Conservation (phyloP, 1,139 yeast genomes). For the Pichia sp. region DNA sequence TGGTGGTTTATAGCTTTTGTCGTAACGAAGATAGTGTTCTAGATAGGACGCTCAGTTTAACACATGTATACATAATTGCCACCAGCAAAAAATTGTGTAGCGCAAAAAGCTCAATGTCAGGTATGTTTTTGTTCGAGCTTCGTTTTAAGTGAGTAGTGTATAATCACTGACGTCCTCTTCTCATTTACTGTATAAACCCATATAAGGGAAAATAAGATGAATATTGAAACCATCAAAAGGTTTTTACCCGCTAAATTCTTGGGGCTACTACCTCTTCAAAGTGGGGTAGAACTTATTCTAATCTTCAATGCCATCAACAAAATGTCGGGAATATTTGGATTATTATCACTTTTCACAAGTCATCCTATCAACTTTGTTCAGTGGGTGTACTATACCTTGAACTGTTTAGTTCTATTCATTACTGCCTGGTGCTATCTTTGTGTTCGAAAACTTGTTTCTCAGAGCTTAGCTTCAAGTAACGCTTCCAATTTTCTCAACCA, state of each 20-base stretch:
- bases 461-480: slow-evolving; percentile 1
- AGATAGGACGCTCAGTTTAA: too few relatives aligned
- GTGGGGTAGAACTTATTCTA: slow-evolving; percentile 82
- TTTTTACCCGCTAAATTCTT: slow-evolving; percentile 9
- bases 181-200: too few relatives aligned
- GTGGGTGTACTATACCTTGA: slow-evolving; percentile 70
- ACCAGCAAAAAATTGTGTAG: too few relatives aligned
- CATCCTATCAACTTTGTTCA: slow-evolving; percentile 80
- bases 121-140: too few relatives aligned
- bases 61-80: too few relatives aligned
- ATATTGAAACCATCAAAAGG: slow-evolving; percentile 1
- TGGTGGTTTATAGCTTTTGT: too few relatives aligned
- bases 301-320: slow-evolving; percentile 78
- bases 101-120: too few relatives aligned
- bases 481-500: slow-evolving; percentile 3
- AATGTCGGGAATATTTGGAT: slow-evolving; percentile 83
- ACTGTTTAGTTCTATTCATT: slow-evolving; percentile 31
- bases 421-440: slow-evolving; percentile 5
- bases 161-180: too few relatives aligned
- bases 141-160: too few relatives aligned
- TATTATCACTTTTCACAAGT: slow-evolving; percentile 80
- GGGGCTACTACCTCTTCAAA: slow-evolving; percentile 63
- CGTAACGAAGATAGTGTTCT: too few relatives aligned
- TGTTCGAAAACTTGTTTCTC: slow-evolving; percentile 1
- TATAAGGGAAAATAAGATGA: neutral